Conservation (phyloP, 345 rosid genomes). For the Gossypium sturtianum region DNA sequence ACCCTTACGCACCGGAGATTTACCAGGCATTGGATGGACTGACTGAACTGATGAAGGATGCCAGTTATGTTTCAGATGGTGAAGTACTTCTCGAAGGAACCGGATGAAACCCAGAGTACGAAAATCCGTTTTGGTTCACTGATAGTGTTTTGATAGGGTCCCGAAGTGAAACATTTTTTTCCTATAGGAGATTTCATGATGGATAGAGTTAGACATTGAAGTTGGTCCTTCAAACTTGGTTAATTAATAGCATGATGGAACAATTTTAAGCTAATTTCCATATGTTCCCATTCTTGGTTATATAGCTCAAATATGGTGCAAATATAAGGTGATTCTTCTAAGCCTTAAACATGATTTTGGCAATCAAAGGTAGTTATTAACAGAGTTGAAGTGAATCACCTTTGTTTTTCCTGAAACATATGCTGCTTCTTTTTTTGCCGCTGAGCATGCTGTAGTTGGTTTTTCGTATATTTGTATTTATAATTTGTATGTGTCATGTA, state of each 20-base stretch:
- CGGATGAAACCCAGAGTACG: conserved; percentile 13
- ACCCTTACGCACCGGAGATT: conserved; percentile 30
- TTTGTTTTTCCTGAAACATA: too few relatives aligned
- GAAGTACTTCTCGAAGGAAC: conserved; percentile 26
- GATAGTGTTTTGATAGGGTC: neutral
- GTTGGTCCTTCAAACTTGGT: neutral
- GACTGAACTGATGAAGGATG: conserved; percentile 57
- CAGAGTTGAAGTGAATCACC: neutral
- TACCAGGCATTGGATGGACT: conserved; percentile 51
- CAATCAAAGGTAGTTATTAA: neutral
- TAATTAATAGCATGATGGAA: neutral
- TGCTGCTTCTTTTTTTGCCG: too few relatives aligned
- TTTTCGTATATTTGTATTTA: too few relatives aligned
- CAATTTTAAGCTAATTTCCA: neutral
- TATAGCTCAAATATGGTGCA: neutral
- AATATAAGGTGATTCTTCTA: neutral
- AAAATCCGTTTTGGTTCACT: neutral
- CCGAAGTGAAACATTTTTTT: neutral
- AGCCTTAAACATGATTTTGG: neutral
- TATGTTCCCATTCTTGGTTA: neutral
- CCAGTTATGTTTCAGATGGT: conserved; percentile 26
- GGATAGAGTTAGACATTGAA: neutral
- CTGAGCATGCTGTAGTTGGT: too few relatives aligned
- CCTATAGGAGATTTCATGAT: neutral
- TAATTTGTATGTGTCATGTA: too few relatives aligned